Evolutionary conservation across 2,329 filamentous ascomycete genomes (phyloP), one percentile per base, ranked within the genome.

Genomic region (Alternaria ethzedia): DNA sequence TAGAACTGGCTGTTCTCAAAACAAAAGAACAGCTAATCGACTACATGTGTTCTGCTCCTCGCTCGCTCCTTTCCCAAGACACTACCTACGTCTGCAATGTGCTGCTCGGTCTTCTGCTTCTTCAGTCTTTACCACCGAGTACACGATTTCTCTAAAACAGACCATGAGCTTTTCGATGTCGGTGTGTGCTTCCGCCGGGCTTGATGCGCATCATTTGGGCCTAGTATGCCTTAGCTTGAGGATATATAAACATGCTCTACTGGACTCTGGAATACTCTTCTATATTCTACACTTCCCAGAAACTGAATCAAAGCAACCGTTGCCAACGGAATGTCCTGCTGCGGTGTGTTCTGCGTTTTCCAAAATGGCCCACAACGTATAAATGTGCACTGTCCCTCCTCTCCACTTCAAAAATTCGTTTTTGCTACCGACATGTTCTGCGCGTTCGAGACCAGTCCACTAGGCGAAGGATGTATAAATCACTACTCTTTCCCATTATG

Each of bases 231-330:
- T 41, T 10, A 1, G 32, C 8, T 10, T 2, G 2, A 41, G 8
- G 2, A 15, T 17, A 0, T 10, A 17, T n/a, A 36, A 8, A 36
- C 9, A n/a, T 2, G 0, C 3, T 4, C 13, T 2, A 2, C 32
- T 36, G 32, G 15, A 36, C 4, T 2, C 4, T 9, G 32, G 1
- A 3, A 5, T 36, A 4, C 32, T 9, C 15, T n/a, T 36, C 1
- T 10, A 5, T 10, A 41, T 3, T 4, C 7, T 8, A 41, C 15
- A n/a, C 30, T 15, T 32, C 3, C 6, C 12, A 0, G 13, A 32
- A 12, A 32, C 5, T 32, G 0, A 13, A 12, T 30, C 28, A 30
- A 30, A 30, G 23, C 23, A 23, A 23, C 1, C 23, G 23, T 23
- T 23, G 23, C 5, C 23, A 23, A 5, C 4, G 23, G 23, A 23